These are phyloP conservation scores for Lepidium didymum DNA, from an alignment of 345 rosid species.

Conservation along the genomic window DNA sequence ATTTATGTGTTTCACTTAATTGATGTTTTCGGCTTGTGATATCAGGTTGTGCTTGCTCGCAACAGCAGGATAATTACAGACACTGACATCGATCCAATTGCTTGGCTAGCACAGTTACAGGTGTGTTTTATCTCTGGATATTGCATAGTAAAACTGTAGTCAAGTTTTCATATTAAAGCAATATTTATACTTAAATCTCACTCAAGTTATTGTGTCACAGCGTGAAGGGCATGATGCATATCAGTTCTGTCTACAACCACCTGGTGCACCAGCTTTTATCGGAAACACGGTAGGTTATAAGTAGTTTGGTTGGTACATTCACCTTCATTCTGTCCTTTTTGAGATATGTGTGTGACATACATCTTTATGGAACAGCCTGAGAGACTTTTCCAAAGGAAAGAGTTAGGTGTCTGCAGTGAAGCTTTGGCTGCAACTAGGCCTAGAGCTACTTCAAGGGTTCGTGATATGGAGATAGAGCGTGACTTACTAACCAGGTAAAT, in stretches of 20 bases:
- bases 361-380: constrained; percentile 80
- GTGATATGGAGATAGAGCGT: constrained; percentile 74
- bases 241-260: constrained; percentile 92
- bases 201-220: constrained; percentile 28
- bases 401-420: constrained; percentile 70
- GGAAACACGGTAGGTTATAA: constrained; percentile 77
- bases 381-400: constrained; percentile 80
- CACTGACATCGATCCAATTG: constrained; percentile 62
- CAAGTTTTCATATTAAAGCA: background rate
- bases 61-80: constrained; percentile 66
- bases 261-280: constrained; percentile 80
- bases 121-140: constrained; percentile 28
- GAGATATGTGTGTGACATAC: constrained; percentile 27
- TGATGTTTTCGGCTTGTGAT: background rate
- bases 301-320: background rate
- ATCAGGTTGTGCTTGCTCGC: constrained; percentile 87
- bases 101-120: constrained; percentile 80
- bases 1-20: background rate
- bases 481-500: constrained; percentile 76
- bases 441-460: constrained; percentile 54
- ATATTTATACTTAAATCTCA: background rate
- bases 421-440: constrained; percentile 96
- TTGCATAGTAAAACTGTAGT: background rate
- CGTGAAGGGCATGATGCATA: constrained; percentile 76
- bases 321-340: background rate